Evolutionary conservation across 495 filamentous ascomycete genomes (phyloP).

Genomic region (Aspergillus taichungensis): DNA sequence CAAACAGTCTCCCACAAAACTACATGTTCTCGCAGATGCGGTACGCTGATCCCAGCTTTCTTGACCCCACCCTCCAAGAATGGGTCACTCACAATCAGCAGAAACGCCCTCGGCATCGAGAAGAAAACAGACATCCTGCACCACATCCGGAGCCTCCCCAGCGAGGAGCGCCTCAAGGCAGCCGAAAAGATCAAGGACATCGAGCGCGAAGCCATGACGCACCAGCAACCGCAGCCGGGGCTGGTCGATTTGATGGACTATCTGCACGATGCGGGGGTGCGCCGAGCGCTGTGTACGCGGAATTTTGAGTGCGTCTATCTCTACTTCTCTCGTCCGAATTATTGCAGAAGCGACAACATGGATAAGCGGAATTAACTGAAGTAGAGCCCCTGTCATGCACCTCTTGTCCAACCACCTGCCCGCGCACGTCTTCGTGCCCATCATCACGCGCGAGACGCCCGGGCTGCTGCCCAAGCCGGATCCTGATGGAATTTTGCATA

Average conservation of each 20-base stretch:
- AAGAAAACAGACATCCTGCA: constrained; percentile 74
- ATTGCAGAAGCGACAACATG: background rate
- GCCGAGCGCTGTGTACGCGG: constrained; percentile 82
- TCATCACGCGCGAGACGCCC: constrained; percentile 78
- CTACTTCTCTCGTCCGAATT: background rate
- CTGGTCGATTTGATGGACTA: constrained; percentile 69
- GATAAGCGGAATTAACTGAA: constrained; percentile 1
- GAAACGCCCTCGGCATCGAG: constrained; percentile 54
- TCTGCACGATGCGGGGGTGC: constrained; percentile 54
- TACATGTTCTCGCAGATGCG: constrained; percentile 94
- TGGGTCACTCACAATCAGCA: constrained; percentile 13
- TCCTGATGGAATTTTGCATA: constrained; percentile 79
- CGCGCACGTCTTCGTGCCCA: constrained; percentile 59
- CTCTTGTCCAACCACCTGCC: constrained; percentile 67
- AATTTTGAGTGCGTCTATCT: constrained; percentile 66
- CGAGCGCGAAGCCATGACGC: constrained; percentile 68
- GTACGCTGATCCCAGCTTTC: constrained; percentile 18
- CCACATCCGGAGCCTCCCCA: constrained; percentile 69
- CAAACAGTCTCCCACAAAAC: constrained; percentile 68
- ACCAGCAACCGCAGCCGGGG: constrained; percentile 73
- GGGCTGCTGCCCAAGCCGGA: constrained; percentile 67
- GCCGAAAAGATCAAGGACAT: constrained; percentile 66
- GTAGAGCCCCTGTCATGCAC: constrained; percentile 54
- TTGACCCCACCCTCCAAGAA: background rate
- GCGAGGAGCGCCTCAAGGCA: constrained; percentile 50